Evolutionary conservation across 2,329 filamentous ascomycete genomes (phyloP).

Genomic region (Aureobasidium pullulans): DNA sequence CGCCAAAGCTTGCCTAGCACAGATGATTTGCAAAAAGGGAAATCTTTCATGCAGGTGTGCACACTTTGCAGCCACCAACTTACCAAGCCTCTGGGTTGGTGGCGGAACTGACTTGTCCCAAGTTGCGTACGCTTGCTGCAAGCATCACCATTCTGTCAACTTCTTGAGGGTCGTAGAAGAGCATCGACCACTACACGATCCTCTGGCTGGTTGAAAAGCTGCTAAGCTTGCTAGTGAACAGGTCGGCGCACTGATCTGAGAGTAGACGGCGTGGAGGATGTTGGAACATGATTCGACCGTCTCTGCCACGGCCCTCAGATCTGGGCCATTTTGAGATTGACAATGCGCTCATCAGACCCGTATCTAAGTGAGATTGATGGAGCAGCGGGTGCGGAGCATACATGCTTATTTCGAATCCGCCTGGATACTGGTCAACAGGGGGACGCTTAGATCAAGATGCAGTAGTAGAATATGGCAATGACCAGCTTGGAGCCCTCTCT

Average conservation of each 20-base stretch:
- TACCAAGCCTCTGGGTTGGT: slow-evolving; percentile 7
- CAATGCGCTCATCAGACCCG: slow-evolving; percentile 3
- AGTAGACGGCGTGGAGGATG: background rate
- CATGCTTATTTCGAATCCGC: slow-evolving; percentile 12
- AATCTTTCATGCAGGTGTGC: slow-evolving; percentile 13
- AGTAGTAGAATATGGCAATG: slow-evolving; percentile 9
- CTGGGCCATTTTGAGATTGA: slow-evolving; percentile 4
- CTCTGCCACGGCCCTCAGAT: background rate
- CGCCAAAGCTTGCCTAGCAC: slow-evolving; percentile 12
- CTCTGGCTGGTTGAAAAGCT: background rate
- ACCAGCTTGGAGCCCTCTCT: slow-evolving; percentile 7
- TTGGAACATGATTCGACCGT: slow-evolving; percentile 5
- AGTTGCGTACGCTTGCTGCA: slow-evolving; percentile 8
- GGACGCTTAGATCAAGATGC: slow-evolving; percentile 14
- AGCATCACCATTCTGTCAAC: slow-evolving; percentile 2
- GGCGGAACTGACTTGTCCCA: slow-evolving; percentile 10
- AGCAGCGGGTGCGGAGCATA: slow-evolving; percentile 8
- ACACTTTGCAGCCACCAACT: slow-evolving; percentile 12
- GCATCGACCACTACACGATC: slow-evolving; percentile 12
- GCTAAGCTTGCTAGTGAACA: background rate
- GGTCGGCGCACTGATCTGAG: background rate
- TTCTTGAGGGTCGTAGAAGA: background rate
- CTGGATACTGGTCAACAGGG: slow-evolving; percentile 4
- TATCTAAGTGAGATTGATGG: slow-evolving; percentile 11
- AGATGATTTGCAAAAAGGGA: slow-evolving; percentile 15